Evolutionary conservation across 1,139 yeast genomes (phyloP), one percentile per base, ranked within the genome.

Genomic region (Blastobotrys buckinghamii): DNA sequence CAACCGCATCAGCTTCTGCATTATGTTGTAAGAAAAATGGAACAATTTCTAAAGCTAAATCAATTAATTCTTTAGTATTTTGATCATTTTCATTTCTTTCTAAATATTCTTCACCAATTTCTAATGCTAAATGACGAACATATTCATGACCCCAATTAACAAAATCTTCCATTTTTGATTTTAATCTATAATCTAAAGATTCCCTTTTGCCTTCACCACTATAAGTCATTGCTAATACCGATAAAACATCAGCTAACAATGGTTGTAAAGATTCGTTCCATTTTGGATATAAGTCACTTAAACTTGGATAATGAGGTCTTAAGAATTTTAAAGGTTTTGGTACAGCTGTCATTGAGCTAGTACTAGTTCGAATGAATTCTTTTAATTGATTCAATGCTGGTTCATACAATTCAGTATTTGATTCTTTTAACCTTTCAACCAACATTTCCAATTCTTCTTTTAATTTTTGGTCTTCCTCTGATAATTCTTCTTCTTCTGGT

Each of bases 1-100:
- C 99, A 29, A 92, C 96, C 1, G 98, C 98, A 66, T 92, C 99
- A 9, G 97, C 96, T 69, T 94, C 98, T 34, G 97, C 98, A 65
- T 94, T 92, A 69, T 92, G 97, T 62, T 86, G 82, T 59, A 92
- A 75, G 71, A 92, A 92, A 62, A 83, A 86, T 27, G 97, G 96
- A 33, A 87, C 92, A 60, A 94, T 84, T 58, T 83, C 78, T 57
- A 87, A 69, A 2, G 95, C 78, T 56, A 92, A 75, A 42, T 76
- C 74, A 49, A 84, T 69, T 57, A 94, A 73, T 44, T 76, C 78
- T 22, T 15, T 27, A 22, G 61, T 60, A 27, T 61, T 51, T 42
- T 62, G 65, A 44, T 68, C 72, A 47, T 63, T 62, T 47, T 87
- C 96, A 52, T 81, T 71, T 53, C 81, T 74, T 47, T 76, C 82